Percentiles rank a stretch among this genome's conserved stretches.
Evolutionary conservation across 2,329 filamentous ascomycete species (phyloP).

Genomic region (Dothiorella sarmentorum): DNA sequence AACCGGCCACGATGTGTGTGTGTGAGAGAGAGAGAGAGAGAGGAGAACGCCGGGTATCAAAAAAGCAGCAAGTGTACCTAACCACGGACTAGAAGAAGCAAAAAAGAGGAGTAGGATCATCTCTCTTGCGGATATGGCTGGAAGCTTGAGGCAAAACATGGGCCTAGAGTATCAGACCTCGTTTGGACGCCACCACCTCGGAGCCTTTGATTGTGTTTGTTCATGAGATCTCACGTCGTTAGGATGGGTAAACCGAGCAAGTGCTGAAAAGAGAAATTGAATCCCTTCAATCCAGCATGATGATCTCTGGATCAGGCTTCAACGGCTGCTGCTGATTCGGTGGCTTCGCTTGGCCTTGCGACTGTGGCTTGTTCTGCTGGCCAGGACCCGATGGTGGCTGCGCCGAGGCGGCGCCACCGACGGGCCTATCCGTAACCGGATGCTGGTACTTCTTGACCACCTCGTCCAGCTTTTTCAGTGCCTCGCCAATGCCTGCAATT

Average conservation of each 20-base stretch:
- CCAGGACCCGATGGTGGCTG: background rate
- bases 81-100: background rate
- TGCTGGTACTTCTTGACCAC: constrained; percentile 26
- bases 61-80: constrained; percentile 3
- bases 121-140: background rate
- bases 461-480: constrained; percentile 37
- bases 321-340: background rate
- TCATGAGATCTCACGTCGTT: background rate
- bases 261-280: background rate
- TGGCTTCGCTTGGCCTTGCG: background rate
- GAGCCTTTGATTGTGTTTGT: background rate
- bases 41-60: constrained; percentile 15
- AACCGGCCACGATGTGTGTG: constrained; percentile 3
- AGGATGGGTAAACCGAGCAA: background rate
- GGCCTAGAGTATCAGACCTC: background rate
- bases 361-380: constrained; percentile 2
- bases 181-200: background rate
- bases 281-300: constrained; percentile 13
- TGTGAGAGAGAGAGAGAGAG: no score
- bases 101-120: background rate
- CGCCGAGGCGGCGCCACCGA: background rate
- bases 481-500: constrained; percentile 33
- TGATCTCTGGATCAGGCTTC: constrained; percentile 10
- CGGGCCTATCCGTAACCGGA: background rate
- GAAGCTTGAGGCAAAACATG: background rate